Percentiles rank a stretch among this genome's conserved stretches.
phyloP scores from a whole-genome alignment of 306 rosid genomes.

The Macrotyloma uniflorum region DNA sequence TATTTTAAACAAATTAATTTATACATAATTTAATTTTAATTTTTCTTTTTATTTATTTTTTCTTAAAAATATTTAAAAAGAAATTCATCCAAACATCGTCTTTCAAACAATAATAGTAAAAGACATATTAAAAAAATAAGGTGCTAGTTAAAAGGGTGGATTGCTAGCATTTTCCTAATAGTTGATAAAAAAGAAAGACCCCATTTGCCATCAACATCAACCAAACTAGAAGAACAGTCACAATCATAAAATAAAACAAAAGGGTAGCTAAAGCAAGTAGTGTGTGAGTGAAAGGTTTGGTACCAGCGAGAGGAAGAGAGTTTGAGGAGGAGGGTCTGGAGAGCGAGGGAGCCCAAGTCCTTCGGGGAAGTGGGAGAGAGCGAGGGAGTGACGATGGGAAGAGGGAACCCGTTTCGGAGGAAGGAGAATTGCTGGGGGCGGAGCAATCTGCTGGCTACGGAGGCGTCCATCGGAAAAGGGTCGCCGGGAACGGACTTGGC shows the following conservation, averaged over 20 bases:
- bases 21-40: too few species aligned
- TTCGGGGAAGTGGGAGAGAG: constrained; percentile 59
- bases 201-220: neutral
- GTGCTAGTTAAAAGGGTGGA: too few species aligned
- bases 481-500: constrained; percentile 74
- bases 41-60: too few species aligned
- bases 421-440: constrained; percentile 69
- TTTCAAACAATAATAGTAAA: too few species aligned
- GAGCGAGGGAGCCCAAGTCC: constrained; percentile 69
- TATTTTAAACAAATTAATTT: too few species aligned
- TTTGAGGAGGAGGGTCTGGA: constrained; percentile 68
- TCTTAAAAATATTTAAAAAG: too few species aligned
- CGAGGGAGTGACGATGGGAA: constrained; percentile 63
- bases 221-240: neutral
- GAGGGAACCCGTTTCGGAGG: constrained; percentile 54
- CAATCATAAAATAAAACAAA: neutral
- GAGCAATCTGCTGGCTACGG: constrained; percentile 61
- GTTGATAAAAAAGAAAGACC: neutral
- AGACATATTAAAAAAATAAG: too few species aligned
- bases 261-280: neutral
- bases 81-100: too few species aligned
- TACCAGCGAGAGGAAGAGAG: constrained; percentile 58
- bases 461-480: constrained; percentile 71
- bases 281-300: neutral
- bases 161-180: too few species aligned